These are phyloP conservation scores for Geranium brycei DNA, from an alignment of 345 rosid genomes.

Conservation along the genomic window DNA sequence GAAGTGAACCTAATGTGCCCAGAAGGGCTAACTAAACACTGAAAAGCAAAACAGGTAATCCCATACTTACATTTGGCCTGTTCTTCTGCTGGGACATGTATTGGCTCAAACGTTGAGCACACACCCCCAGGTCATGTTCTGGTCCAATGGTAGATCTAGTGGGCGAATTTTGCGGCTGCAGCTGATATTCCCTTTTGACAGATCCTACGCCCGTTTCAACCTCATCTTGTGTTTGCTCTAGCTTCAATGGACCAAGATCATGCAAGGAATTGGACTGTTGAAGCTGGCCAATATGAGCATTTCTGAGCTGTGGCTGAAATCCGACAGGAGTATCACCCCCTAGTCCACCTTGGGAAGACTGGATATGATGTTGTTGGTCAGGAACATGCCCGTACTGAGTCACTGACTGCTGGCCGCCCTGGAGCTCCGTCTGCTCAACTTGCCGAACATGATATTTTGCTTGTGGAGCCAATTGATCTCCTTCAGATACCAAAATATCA, in stretches of 20 bases:
- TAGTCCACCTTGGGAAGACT: slow-evolving; percentile 24
- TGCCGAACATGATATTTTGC: too few relatives aligned
- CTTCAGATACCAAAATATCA: too few relatives aligned
- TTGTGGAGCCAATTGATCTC: too few relatives aligned
- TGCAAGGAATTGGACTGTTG: slow-evolving; percentile 23
- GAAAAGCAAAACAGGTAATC: too few relatives aligned
- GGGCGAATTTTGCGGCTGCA: slow-evolving; percentile 18
- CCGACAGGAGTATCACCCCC: slow-evolving; percentile 25
- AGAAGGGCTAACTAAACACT: too few relatives aligned
- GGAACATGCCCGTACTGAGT: too few relatives aligned
- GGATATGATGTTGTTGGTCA: slow-evolving; percentile 16
- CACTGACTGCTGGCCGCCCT: too few relatives aligned
- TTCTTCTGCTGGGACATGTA: slow-evolving; percentile 20
- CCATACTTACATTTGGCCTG: slow-evolving; percentile 19
- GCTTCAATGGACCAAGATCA: slow-evolving; percentile 20
- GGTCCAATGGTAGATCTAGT: slow-evolving; percentile 16
- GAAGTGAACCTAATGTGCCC: too few relatives aligned
- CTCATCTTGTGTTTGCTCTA: slow-evolving; percentile 30
- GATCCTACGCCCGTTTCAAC: slow-evolving; percentile 19
- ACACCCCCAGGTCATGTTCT: slow-evolving; percentile 22
- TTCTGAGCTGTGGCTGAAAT: slow-evolving; percentile 26
- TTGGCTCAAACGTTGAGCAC: slow-evolving; percentile 19
- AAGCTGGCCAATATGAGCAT: slow-evolving; percentile 25
- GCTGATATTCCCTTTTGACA: slow-evolving; percentile 28
- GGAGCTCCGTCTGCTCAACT: too few relatives aligned